phyloP scores from a whole-genome alignment of 2,329 filamentous ascomycete species.

The Aureobasidium subglaciale region DNA sequence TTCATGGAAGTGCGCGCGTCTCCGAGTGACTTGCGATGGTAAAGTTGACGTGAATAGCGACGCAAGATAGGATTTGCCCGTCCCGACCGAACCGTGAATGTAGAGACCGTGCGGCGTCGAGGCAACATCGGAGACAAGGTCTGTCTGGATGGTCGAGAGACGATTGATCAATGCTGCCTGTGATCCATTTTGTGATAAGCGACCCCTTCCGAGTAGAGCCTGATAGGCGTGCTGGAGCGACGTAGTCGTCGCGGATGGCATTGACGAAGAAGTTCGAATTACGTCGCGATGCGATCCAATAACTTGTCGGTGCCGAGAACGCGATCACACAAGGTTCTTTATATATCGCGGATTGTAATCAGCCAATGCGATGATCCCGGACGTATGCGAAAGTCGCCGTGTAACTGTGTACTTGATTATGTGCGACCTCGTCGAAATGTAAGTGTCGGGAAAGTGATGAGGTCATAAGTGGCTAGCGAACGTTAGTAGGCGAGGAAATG shows the following conservation, averaged over 20 bases:
- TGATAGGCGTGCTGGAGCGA: background rate
- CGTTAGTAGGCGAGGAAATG: too few species aligned
- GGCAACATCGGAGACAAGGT: slow-evolving; percentile 16
- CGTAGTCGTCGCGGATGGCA: background rate
- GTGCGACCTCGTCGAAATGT: too few species aligned
- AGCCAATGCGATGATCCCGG: too few species aligned
- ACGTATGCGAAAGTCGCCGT: too few species aligned
- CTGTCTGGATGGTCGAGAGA: slow-evolving; percentile 20
- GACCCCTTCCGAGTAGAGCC: background rate
- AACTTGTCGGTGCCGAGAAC: too few species aligned
- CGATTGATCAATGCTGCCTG: slow-evolving; percentile 19
- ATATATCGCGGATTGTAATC: too few species aligned
- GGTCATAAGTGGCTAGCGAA: too few species aligned
- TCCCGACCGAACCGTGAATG: slow-evolving; percentile 70
- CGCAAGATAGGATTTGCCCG: slow-evolving; percentile 70
- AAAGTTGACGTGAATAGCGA: slow-evolving; percentile 67
- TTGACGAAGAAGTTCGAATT: background rate
- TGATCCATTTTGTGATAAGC: background rate
- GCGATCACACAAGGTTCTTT: too few species aligned
- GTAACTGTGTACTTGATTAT: too few species aligned
- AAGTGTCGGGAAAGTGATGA: too few species aligned
- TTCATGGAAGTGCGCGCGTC: slow-evolving; percentile 71
- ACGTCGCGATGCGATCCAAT: background rate
- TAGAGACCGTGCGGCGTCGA: slow-evolving; percentile 56
- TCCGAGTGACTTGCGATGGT: slow-evolving; percentile 35